phyloP scores from a whole-genome alignment of 2,329 filamentous ascomycete genomes.

The Sarocladium strictum region DNA sequence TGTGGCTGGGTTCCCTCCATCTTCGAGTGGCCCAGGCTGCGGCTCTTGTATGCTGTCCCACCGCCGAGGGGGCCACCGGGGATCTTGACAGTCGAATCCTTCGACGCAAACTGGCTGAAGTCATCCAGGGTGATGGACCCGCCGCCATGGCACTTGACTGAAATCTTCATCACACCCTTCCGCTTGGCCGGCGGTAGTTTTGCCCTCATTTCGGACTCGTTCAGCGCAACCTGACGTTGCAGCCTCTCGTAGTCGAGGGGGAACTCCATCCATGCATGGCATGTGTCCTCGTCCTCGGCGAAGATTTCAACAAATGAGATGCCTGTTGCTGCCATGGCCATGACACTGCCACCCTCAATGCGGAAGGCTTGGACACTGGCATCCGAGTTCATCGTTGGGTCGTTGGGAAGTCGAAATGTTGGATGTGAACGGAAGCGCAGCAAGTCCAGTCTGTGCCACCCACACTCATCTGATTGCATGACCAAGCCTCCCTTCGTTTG shows the following conservation, averaged over 20 bases:
- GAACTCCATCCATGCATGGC: slow-evolving; percentile 78
- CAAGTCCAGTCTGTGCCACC: slow-evolving; percentile 85
- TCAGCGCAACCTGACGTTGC: slow-evolving; percentile 67
- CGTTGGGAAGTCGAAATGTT: slow-evolving; percentile 78
- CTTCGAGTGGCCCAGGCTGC: slow-evolving; percentile 65
- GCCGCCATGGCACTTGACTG: slow-evolving; percentile 70
- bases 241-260: slow-evolving; percentile 54
- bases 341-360: slow-evolving; percentile 68
- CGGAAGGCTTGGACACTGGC: slow-evolving; percentile 81
- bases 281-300: slow-evolving; percentile 72
- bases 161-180: slow-evolving; percentile 63
- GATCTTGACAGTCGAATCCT: slow-evolving; percentile 61
- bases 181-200: slow-evolving; percentile 67
- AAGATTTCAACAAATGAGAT: slow-evolving; percentile 83
- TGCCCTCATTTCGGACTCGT: slow-evolving; percentile 67
- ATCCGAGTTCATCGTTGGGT: slow-evolving; percentile 60
- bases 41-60: slow-evolving; percentile 65
- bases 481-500: slow-evolving; percentile 76
- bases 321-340: slow-evolving; percentile 74
- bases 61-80: slow-evolving; percentile 47
- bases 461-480: slow-evolving; percentile 73
- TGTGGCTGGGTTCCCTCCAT: slow-evolving; percentile 65
- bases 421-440: slow-evolving; percentile 87
- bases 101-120: slow-evolving; percentile 63
- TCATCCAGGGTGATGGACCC: slow-evolving; percentile 74